Evolutionary conservation across 805 yeast genomes (phyloP).

Genomic region (Metschnikowia similis): DNA sequence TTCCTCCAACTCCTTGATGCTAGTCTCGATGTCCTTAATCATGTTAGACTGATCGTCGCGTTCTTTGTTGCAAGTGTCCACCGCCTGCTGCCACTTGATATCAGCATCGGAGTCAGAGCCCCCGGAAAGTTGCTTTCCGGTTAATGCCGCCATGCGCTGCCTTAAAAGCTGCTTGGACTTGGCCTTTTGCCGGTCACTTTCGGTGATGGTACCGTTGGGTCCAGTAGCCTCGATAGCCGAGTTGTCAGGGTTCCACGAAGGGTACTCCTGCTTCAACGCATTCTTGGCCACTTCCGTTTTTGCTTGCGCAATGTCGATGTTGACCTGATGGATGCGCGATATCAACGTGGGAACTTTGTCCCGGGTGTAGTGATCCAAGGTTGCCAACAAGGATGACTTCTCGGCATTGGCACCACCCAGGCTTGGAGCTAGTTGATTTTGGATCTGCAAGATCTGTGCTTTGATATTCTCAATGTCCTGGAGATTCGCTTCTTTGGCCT

Average conservation of each 20-base stretch:
- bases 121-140: slow-evolving; percentile 59
- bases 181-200: slow-evolving; percentile 74
- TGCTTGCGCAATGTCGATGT: slow-evolving; percentile 61
- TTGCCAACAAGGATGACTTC: slow-evolving; percentile 48
- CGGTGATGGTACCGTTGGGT: slow-evolving; percentile 81
- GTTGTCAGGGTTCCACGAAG: slow-evolving; percentile 49
- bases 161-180: slow-evolving; percentile 72
- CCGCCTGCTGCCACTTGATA: slow-evolving; percentile 47
- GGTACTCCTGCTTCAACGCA: slow-evolving; percentile 56
- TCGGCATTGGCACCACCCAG: slow-evolving; percentile 37
- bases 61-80: slow-evolving; percentile 48
- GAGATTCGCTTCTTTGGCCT: slow-evolving; percentile 35
- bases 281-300: slow-evolving; percentile 62
- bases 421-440: slow-evolving; percentile 30
- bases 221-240: slow-evolving; percentile 70
- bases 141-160: slow-evolving; percentile 88
- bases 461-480: slow-evolving; percentile 65
- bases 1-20: slow-evolving; percentile 61
- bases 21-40: slow-evolving; percentile 65
- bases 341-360: slow-evolving; percentile 72
- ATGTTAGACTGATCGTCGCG: slow-evolving; percentile 53
- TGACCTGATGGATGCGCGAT: slow-evolving; percentile 56
- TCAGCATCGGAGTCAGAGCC: slow-evolving; percentile 53
- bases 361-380: slow-evolving; percentile 55
- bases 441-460: slow-evolving; percentile 48